Base-by-base conservation (phyloP, 1,139 yeast genomes). In the Yamadazyma songkhlaensis region DNA sequence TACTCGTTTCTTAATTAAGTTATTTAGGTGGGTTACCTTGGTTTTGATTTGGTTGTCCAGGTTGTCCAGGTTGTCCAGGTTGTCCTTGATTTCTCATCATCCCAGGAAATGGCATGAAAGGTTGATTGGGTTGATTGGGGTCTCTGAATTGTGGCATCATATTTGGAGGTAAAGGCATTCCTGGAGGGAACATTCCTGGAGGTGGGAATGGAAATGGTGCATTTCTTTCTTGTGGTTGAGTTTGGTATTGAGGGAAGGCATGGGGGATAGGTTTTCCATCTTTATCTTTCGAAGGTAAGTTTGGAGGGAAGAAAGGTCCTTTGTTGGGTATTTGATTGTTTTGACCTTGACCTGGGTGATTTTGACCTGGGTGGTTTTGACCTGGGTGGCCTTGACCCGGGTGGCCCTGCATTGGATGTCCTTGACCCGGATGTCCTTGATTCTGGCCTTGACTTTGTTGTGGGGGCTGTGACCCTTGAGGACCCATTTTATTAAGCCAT, bases 181-280 rank as follows among this genome's bases (percentile, higher is more conserved):
- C 38, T 29, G 26, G 66, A 9, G 65, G 67, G 29, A 52, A 53
- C 60, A 58, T 57, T 9, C 66, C 66, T 30, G 51, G 52, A 25
- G 38, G 45, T 31, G 43, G 48, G 36, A 45, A 44, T 20, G 46
- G 48, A 28, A 45, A 50, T 21, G 25, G 21, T 8, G 10, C 10
- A 13, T 31, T 25, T 8, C 15, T 25, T 7, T 13, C 31, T 28
- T 28, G 21, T 8, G 31, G 15, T n/a, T 13, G 31, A 4, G 3
- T 13, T 28, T 15, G 31, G 10, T 30, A 15, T 20, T 20, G 32
- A n/a, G 17, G 24, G n/a, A 23, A 23, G 4, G 26, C 24, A 41
- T 38, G 32, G 9, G 32, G 32, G 41, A 17, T 17, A 17, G 20
- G 20, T 17, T 17, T 17, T 17, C 20, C 20, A 4, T 17, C 20